Base-by-base conservation (phyloP, 1,284 basidiomycete genomes). In the Golubevia sp. region DNA sequence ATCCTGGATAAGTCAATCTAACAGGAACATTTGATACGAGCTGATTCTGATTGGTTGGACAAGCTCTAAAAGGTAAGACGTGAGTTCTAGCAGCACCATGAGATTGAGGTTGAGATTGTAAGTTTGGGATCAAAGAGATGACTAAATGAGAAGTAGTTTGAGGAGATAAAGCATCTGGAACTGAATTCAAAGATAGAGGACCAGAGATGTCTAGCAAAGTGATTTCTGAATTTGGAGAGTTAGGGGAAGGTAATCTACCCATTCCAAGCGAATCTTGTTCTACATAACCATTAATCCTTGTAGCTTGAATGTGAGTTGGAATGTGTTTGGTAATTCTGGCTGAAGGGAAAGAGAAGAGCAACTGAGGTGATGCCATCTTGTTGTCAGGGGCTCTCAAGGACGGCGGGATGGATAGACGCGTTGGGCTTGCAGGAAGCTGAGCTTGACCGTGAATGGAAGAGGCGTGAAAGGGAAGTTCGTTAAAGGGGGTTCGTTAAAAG, bases 261-360 rank as follows among this genome's bases (percentile, higher is more conserved):
- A 62, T 27, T 21, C 64, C 66, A 2, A 72, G n/a, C 18, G 61
- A 62, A 34, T 73, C 68, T 24, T 24, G 30, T 8, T 66, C 58
- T 2, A 70, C 63, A 11, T 64, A 58, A 2, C 63, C 71, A 44
- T 73, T 70, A 52, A 70, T 26, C 8, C 71, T 57, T 1, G 24
- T 24, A 0, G 68, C 64, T 20, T 64, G 59, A 8, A 59, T 56
- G 0, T 66, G 56, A 13, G 62, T 66, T 13, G 71, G 68, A 3
- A 74, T 51, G 0, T 67, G 64, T 44, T 74, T 74, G 63, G 70
- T 48, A 44, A 74, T 64, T 27, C 72, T 62, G 25, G 67, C 70
- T 8, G 65, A 63, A 18, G 63, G 63, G 51, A 72, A 68, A 18
- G 34, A 58, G 53, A 74, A 74, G 56, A 74, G 49, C n/a, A n/a